Base-by-base conservation (phyloP, 495 filamentous ascomycete genomes). In the Aspergillus nidulans region DNA sequence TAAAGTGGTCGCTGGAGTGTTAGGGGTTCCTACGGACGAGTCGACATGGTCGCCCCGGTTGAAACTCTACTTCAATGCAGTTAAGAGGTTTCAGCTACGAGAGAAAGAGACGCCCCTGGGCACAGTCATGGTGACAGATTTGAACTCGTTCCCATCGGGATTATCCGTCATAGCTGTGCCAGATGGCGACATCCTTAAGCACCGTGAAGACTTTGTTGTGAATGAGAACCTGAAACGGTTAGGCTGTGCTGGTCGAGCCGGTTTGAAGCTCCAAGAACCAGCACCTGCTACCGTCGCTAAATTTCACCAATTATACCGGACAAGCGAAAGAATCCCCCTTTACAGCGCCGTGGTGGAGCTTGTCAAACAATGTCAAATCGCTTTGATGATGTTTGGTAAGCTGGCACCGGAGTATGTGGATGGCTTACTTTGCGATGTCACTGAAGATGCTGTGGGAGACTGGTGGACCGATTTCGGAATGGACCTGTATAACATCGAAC, bases 401-500 rank as follows among this genome's bases (percentile, higher is more conserved):
- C 73, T 97, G 23, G 84, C 87, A 2, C 82, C 85, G n/a, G 89
- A 89, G 56, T 97, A 95, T 64, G 90, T 89, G 23, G 94, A 98
- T 66, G 94, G 94, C 1, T 69, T 96, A 25, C 79, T 98, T 12
- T 98, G 94, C 63, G 94, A 98, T 72, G 74, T 92, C 15, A 98
- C 94, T 0, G 94, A 98, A 63, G 84, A 80, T 53, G 90, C 91
- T 3, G 85, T 98, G 62, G 86, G 84, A 58, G 89, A 96, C 69
- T 98, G 95, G 94, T 98, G 94, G 94, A 84, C 86, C 2, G 90
- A 97, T 60, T 86, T 97, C 40, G 94, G 95, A 4, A 87, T 86
- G 0, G 91, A 97, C 43, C 80, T 89, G 55, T 96, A 91, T 71
- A 95, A 89, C 52, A 77, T 90, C 19, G 95, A 97, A 69, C 95